These are phyloP conservation scores for Nicotiana tabacum DNA, from an alignment of 257 asterid genomes.

Conservation along the genomic window DNA sequence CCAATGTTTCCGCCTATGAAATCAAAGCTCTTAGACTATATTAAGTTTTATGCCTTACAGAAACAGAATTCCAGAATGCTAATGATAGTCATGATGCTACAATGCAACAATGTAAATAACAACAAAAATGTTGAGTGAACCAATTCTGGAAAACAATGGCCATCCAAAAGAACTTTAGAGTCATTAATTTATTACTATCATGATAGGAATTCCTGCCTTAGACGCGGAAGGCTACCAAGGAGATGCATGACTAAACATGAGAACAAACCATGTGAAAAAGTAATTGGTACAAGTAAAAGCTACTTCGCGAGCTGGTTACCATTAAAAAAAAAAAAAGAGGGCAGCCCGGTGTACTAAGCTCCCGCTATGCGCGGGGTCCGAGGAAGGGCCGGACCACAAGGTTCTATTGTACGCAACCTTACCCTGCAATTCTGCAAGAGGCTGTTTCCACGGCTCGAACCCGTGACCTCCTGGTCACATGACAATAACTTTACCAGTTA, in stretches of 20 bases:
- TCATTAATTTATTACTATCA: background rate
- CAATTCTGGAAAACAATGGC: background rate
- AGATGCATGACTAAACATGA: background rate
- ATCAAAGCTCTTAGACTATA: slow-evolving; percentile 16
- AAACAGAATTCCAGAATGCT: slow-evolving; percentile 5
- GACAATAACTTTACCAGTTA: too few species aligned
- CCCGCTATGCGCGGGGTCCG: too few species aligned
- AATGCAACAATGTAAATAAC: background rate
- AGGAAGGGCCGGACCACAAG: too few species aligned
- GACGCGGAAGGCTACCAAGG: background rate
- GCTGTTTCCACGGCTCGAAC: too few species aligned
- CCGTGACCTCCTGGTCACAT: too few species aligned
- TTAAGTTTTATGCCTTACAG: background rate
- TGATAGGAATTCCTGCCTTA: background rate
- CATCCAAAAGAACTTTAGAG: background rate
- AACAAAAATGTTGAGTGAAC: background rate
- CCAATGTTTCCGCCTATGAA: slow-evolving; percentile 85
- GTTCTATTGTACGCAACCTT: too few species aligned
- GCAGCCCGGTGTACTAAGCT: too few species aligned
- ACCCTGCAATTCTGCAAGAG: too few species aligned
- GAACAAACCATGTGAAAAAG: background rate
- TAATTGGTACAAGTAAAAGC: background rate
- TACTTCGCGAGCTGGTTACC: background rate
- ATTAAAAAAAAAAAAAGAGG: too few species aligned
- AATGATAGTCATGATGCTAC: background rate